Evolutionary conservation across 169 alveolate genomes (phyloP).

Genomic region (Plasmodium relictum): DNA sequence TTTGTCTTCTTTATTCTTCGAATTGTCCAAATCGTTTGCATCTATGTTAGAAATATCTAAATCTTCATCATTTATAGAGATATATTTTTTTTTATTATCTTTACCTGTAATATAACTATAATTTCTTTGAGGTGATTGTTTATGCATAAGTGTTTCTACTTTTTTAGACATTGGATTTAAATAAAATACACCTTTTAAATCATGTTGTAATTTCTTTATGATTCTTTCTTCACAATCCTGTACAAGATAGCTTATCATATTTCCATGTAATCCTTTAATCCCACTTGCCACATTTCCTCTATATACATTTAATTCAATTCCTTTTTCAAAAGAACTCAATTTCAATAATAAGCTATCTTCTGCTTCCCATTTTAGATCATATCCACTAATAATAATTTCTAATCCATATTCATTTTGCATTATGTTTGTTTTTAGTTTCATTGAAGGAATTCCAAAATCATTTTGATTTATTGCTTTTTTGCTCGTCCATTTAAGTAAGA

Average conservation of each 20-base stretch:
- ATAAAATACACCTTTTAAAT: slow-evolving; percentile 74
- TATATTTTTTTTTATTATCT: slow-evolving; percentile 9
- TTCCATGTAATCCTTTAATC: slow-evolving; percentile 74
- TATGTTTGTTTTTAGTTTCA: slow-evolving; percentile 55
- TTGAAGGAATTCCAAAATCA: slow-evolving; percentile 70
- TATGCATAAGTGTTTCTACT: slow-evolving; percentile 32
- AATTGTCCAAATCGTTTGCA: not conserved
- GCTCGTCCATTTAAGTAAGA: slow-evolving; percentile 55
- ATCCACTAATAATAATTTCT: slow-evolving; percentile 42
- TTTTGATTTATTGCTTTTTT: slow-evolving; percentile 30
- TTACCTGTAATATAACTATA: slow-evolving; percentile 16
- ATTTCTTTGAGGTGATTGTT: slow-evolving; percentile 31
- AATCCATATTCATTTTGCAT: slow-evolving; percentile 27
- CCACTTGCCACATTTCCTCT: slow-evolving; percentile 82
- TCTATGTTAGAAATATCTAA: not conserved
- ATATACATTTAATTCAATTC: slow-evolving; percentile 19
- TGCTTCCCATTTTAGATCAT: slow-evolving; percentile 69
- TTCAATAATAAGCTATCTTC: slow-evolving; percentile 69
- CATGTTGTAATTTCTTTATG: slow-evolving; percentile 81
- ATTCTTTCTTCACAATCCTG: slow-evolving; percentile 80
- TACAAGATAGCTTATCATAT: slow-evolving; percentile 62
- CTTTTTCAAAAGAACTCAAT: slow-evolving; percentile 31
- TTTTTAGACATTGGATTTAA: slow-evolving; percentile 59
- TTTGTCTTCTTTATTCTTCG: not conserved
- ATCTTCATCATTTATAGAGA: slow-evolving; percentile 24